Conservation (phyloP, 495 filamentous ascomycete genomes). For the Penicillium alfredii region DNA sequence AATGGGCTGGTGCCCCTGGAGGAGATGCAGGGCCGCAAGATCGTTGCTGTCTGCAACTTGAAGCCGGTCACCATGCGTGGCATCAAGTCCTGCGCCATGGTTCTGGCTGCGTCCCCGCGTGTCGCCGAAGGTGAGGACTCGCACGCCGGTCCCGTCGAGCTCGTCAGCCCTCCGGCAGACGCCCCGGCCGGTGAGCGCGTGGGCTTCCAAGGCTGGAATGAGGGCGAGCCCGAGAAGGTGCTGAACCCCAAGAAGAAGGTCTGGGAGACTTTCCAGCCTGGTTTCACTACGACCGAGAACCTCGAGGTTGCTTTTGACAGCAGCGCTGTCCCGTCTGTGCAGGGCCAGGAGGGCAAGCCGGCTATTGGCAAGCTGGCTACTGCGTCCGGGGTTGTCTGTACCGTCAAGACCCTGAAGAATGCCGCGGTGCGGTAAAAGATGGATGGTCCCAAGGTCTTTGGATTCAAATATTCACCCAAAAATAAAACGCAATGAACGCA, state of each 20-base stretch:
- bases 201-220: constrained; percentile 85
- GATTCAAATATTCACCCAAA: constrained; percentile 8
- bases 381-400: constrained; percentile 65
- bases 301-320: constrained; percentile 76
- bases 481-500: constrained; percentile 21
- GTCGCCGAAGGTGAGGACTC: constrained; percentile 70
- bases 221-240: constrained; percentile 80
- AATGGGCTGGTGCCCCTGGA: constrained; percentile 87
- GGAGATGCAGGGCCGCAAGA: constrained; percentile 94
- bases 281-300: constrained; percentile 77
- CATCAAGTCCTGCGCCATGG: constrained; percentile 93
- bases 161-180: constrained; percentile 79
- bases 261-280: constrained; percentile 92
- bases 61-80: constrained; percentile 99
- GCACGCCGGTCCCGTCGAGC: constrained; percentile 86
- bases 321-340: constrained; percentile 52
- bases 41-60: constrained; percentile 91
- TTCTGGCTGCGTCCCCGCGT: constrained; percentile 84
- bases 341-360: constrained; percentile 56
- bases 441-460: background rate
- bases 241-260: constrained; percentile 99
- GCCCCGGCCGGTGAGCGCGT: constrained; percentile 78
- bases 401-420: constrained; percentile 64
- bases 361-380: constrained; percentile 65
- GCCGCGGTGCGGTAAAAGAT: constrained; percentile 56